phyloP scores from a whole-genome alignment of 768 basidiomycete species.

The Multifurca ochricompacta region DNA sequence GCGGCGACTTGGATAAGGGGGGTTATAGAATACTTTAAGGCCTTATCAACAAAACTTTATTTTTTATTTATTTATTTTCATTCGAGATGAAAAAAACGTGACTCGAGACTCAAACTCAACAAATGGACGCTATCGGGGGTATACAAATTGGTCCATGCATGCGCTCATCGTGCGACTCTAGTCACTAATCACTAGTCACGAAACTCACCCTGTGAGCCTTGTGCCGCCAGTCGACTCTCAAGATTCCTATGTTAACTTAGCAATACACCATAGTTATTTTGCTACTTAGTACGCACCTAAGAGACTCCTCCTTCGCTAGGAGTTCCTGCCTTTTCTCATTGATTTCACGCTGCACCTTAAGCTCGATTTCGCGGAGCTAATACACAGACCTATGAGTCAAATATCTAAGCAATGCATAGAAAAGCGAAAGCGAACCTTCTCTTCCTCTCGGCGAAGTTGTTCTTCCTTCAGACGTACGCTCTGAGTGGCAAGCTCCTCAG shows the following conservation, averaged over 20 bases:
- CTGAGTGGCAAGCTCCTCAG: constrained; percentile 95
- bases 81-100: too few relatives aligned
- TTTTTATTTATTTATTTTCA: too few relatives aligned
- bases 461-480: constrained; percentile 98
- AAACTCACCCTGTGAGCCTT: constrained; percentile 78
- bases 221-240: constrained; percentile 85
- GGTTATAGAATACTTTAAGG: too few relatives aligned
- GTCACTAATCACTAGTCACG: constrained; percentile 41
- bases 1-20: too few relatives aligned
- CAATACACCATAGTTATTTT: not conserved
- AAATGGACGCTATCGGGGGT: constrained; percentile 23
- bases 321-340: constrained; percentile 96
- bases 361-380: constrained; percentile 92
- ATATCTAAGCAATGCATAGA: constrained; percentile 1
- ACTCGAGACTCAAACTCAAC: too few relatives aligned
- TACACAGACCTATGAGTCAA: not conserved
- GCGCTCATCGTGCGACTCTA: constrained; percentile 16
- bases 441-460: constrained; percentile 93
- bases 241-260: constrained; percentile 50
- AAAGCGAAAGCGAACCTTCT: constrained; percentile 53
- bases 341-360: constrained; percentile 97
- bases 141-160: constrained; percentile 21
- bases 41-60: too few relatives aligned
- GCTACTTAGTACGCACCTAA: constrained; percentile 45
- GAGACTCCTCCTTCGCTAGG: constrained; percentile 91